phyloP scores from a whole-genome alignment of 257 asterid genomes.

The Rauvolfia tetraphylla region DNA sequence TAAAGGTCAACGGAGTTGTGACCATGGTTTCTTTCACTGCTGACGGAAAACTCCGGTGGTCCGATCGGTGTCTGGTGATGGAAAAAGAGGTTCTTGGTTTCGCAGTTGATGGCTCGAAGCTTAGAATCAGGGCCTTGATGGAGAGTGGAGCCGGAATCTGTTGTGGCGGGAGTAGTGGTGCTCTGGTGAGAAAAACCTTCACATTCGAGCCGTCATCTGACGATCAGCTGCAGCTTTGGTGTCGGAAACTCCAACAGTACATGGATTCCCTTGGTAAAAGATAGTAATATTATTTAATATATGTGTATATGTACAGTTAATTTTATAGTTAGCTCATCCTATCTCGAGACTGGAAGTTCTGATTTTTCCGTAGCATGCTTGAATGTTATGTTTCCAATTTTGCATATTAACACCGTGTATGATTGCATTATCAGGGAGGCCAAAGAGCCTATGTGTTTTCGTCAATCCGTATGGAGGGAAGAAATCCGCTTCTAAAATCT shows the following conservation, averaged over 20 bases:
- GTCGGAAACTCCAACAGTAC: constrained; percentile 47
- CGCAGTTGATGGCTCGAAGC: constrained; percentile 45
- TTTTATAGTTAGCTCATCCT: no score
- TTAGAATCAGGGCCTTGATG: constrained; percentile 51
- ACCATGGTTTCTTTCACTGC: constrained; percentile 47
- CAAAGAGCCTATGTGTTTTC: constrained; percentile 67
- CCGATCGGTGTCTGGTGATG: constrained; percentile 41
- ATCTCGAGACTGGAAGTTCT: no score
- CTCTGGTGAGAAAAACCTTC: constrained; percentile 48
- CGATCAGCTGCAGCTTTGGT: constrained; percentile 54
- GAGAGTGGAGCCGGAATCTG: constrained; percentile 42
- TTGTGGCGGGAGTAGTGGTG: constrained; percentile 29
- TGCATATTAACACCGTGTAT: neutral
- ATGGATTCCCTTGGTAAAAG: constrained; percentile 65
- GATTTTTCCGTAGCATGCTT: no score
- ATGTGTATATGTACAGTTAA: no score
- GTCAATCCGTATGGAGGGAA: constrained; percentile 95
- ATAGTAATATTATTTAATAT: neutral
- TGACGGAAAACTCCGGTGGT: constrained; percentile 61
- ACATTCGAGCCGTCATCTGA: constrained; percentile 47
- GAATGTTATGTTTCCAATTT: no score
- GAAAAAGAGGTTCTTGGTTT: constrained; percentile 77
- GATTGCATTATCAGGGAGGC: constrained; percentile 59
- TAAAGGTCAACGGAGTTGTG: constrained; percentile 36
- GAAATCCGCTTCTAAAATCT: constrained; percentile 66